Evolutionary conservation across 192 early-diverging fungal species (phyloP).

Genomic region (Gaertneriomyces sp.): DNA sequence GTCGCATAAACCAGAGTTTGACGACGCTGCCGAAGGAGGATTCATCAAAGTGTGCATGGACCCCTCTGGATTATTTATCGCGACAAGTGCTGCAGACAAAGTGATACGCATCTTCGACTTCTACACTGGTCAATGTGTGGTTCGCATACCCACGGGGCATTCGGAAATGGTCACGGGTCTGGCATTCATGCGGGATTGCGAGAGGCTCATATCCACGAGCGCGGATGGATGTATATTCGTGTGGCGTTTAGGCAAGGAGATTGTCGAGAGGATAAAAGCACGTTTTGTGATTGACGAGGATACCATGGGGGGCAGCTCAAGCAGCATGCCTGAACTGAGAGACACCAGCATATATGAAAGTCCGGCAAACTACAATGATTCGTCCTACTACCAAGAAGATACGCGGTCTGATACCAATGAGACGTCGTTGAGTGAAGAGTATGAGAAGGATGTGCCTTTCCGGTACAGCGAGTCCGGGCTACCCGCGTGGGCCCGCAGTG

Average conservation of each 20-base stretch:
- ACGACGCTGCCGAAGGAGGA: conserved; percentile 41
- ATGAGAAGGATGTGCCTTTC: conserved; percentile 9
- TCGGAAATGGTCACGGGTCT: conserved; percentile 70
- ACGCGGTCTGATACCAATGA: no score
- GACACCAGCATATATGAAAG: no score
- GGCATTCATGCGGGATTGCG: conserved; percentile 53
- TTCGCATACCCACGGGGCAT: conserved; percentile 52
- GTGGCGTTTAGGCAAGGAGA: conserved; percentile 59
- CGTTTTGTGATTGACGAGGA: not conserved
- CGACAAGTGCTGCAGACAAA: conserved; percentile 65
- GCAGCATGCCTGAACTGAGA: no score
- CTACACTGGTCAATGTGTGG: conserved; percentile 55
- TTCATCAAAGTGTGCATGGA: conserved; percentile 65
- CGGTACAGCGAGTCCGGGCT: conserved; percentile 30
- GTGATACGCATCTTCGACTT: conserved; percentile 70
- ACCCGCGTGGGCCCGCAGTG: conserved; percentile 37
- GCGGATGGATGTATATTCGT: conserved; percentile 75
- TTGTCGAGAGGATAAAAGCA: conserved; percentile 29
- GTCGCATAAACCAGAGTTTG: conserved; percentile 51
- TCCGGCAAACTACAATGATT: no score
- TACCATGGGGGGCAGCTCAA: no score
- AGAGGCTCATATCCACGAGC: conserved; percentile 62
- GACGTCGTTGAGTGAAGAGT: no score
- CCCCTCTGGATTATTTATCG: conserved; percentile 64
- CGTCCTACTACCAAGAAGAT: no score